phyloP scores from a whole-genome alignment of 2,329 filamentous ascomycete genomes.

The Uncinocarpus reesii region DNA sequence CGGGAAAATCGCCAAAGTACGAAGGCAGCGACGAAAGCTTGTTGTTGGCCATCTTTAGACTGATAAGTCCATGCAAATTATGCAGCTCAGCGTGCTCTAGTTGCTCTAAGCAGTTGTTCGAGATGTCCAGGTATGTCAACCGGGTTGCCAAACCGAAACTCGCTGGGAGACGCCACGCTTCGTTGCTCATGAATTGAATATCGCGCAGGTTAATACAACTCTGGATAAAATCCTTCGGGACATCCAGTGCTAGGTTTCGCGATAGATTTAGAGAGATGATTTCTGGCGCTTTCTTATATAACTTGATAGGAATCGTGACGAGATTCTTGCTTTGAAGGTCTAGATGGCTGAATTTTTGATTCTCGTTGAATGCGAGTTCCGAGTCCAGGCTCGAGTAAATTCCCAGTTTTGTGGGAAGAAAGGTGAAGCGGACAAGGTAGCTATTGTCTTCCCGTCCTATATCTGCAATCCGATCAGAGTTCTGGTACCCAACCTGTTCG shows the following conservation, averaged over 20 bases:
- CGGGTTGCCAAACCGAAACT: slow-evolving; percentile 72
- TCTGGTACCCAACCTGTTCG: slow-evolving; percentile 83
- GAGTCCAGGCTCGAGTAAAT: slow-evolving; percentile 61
- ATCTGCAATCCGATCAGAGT: slow-evolving; percentile 79
- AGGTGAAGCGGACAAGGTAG: slow-evolving; percentile 92
- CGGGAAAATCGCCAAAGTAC: slow-evolving; percentile 72
- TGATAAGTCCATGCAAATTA: slow-evolving; percentile 64
- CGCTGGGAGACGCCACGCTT: slow-evolving; percentile 72
- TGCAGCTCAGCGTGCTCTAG: slow-evolving; percentile 76
- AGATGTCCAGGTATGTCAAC: slow-evolving; percentile 83
- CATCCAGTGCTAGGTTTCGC: slow-evolving; percentile 78
- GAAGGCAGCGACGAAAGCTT: slow-evolving; percentile 65
- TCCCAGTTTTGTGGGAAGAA: slow-evolving; percentile 78
- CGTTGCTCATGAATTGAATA: slow-evolving; percentile 92
- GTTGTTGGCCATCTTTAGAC: slow-evolving; percentile 90
- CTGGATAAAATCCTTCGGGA: slow-evolving; percentile 93
- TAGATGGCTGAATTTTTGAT: slow-evolving; percentile 87
- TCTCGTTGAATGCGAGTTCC: slow-evolving; percentile 69
- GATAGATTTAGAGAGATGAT: slow-evolving; percentile 94
- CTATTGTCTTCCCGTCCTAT: slow-evolving; percentile 94
- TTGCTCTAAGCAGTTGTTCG: slow-evolving; percentile 83
- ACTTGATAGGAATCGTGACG: slow-evolving; percentile 84
- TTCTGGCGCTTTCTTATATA: slow-evolving; percentile 83
- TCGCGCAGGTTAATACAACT: slow-evolving; percentile 83
- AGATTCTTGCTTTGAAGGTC: slow-evolving; percentile 84